These are phyloP conservation scores for Anthoceros angustus DNA, from an alignment of 225 moss, liverwort and hornwort species.

Conservation along the genomic window DNA sequence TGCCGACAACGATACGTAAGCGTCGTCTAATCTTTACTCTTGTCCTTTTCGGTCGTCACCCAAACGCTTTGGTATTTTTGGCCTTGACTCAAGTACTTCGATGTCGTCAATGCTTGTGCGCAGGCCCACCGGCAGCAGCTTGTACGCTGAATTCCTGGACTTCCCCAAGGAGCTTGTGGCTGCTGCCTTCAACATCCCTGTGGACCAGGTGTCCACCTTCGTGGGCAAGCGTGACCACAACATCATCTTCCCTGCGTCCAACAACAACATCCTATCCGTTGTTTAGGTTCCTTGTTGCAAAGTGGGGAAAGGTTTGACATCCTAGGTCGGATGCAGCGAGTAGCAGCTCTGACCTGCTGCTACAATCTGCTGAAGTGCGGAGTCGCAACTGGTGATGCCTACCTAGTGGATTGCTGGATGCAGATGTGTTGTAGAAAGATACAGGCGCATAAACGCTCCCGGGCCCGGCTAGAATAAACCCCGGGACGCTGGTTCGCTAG, in stretches of 20 bases:
- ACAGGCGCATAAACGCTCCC: no score
- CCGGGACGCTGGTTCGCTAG: no score
- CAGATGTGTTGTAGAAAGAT: no score
- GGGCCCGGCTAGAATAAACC: no score
- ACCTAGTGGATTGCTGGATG: no score
- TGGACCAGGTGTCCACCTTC: background rate
- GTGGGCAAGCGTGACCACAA: constrained; percentile 4
- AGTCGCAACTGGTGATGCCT: background rate
- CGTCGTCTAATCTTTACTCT: no score
- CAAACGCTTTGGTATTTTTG: no score
- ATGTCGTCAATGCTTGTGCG: background rate
- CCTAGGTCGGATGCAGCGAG: background rate
- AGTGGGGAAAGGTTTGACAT: background rate
- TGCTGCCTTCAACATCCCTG: background rate
- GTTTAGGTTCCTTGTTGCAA: background rate
- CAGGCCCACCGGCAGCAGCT: constrained; percentile 2
- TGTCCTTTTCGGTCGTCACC: no score
- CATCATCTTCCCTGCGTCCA: constrained; percentile 2
- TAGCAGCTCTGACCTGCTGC: background rate
- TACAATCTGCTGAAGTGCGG: constrained; percentile 2
- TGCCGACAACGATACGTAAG: background rate
- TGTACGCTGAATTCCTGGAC: background rate
- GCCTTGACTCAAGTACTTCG: no score
- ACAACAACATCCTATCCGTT: background rate
- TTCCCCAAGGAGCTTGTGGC: background rate